Conservation (phyloP, 257 asterid genomes). For the Handroanthus guayacan region DNA sequence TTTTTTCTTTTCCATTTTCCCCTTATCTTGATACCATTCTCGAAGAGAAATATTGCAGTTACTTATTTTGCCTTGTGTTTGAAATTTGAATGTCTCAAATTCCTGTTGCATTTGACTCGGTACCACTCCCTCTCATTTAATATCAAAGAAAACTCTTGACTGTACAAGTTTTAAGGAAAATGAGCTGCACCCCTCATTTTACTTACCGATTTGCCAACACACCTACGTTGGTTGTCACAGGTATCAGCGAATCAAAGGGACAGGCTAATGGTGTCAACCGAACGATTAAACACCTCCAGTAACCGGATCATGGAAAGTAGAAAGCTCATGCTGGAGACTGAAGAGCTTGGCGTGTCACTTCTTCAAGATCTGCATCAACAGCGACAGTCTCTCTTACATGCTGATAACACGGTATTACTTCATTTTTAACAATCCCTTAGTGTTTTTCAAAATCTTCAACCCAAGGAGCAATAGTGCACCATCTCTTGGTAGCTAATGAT, state of each 20-base stretch:
- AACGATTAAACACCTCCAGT: conserved; percentile 63
- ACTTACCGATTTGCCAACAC: background rate
- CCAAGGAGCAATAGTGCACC: background rate
- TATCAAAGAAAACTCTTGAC: background rate
- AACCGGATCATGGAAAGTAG: conserved; percentile 77
- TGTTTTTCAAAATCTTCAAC: background rate
- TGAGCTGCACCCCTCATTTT: background rate
- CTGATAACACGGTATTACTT: conserved; percentile 67
- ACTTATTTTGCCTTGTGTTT: too few relatives aligned
- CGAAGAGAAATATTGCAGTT: background rate
- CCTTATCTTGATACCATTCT: background rate
- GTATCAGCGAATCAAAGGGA: conserved; percentile 79
- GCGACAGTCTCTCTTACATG: conserved; percentile 75
- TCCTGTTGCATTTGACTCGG: too few relatives aligned
- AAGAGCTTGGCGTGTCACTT: conserved; percentile 91
- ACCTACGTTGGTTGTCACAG: conserved; percentile 42
- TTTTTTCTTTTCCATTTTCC: background rate
- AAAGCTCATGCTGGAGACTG: conserved; percentile 86
- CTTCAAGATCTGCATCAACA: conserved; percentile 86
- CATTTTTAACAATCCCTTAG: background rate
- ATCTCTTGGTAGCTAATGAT: conserved; percentile 11
- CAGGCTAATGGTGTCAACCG: conserved; percentile 67
- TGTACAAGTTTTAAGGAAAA: background rate
- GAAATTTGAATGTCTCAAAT: too few relatives aligned
- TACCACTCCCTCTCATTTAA: background rate